Evolutionary conservation across 176 grass and related monocot genomes (phyloP).

Genomic region (Alloteropsis semialata): DNA sequence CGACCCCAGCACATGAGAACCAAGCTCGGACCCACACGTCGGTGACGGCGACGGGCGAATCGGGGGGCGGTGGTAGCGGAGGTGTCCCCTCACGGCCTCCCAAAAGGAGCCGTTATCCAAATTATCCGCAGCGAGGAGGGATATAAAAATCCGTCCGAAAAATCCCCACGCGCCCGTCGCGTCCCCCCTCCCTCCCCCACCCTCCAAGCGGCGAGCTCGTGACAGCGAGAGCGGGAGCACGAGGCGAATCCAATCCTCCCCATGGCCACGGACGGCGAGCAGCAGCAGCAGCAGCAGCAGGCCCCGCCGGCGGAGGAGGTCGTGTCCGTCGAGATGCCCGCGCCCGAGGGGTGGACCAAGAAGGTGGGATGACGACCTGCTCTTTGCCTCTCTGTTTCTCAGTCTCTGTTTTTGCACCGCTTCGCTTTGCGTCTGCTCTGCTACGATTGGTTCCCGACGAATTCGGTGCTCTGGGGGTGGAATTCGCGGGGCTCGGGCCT

Average conservation of each 20-base stretch:
- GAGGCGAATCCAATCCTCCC: neutral
- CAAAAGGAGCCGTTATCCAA: neutral
- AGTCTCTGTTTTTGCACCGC: no score
- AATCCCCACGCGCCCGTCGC: slow-evolving; percentile 20
- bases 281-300: neutral
- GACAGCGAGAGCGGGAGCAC: neutral
- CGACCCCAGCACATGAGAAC: accelerated
- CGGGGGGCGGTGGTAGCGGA: accelerated
- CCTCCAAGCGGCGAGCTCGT: neutral
- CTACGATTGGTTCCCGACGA: neutral
- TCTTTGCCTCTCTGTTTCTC: no score
- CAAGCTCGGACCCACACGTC: neutral
- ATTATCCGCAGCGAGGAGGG: neutral
- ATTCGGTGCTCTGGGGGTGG: neutral
- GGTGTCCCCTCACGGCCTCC: neutral
- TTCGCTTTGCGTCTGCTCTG: neutral
- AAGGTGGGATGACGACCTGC: slow-evolving; percentile 35
- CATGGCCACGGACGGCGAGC: slow-evolving; percentile 25
- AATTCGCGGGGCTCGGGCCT: neutral
- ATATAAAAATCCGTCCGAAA: slow-evolving; percentile 22
- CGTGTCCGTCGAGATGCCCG: slow-evolving; percentile 62
- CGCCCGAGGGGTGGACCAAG: slow-evolving; percentile 65
- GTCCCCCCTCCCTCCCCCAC: neutral
- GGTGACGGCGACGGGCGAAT: accelerated
- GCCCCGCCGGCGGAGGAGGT: neutral